These are phyloP conservation scores for Cystobasidiaceae sp. DNA, from an alignment of 1,284 basidiomycete genomes.

Conservation along the genomic window DNA sequence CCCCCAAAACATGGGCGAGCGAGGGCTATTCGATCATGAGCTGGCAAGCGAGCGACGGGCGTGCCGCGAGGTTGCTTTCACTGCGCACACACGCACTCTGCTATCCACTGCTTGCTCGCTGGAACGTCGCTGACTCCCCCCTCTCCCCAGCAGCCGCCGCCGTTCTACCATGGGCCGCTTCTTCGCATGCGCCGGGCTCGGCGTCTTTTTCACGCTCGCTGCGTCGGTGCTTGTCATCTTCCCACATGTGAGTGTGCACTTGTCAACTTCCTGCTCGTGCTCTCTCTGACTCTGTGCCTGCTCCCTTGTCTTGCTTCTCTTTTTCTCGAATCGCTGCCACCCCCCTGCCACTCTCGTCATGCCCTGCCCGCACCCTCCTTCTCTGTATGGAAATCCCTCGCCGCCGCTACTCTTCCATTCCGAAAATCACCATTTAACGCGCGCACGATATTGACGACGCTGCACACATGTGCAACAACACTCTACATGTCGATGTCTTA, in stretches of 20 bases:
- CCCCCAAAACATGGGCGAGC: too few species aligned
- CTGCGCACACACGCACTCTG: not conserved
- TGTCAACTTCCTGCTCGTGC: not conserved
- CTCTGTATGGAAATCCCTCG: not conserved
- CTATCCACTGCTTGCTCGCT: not conserved
- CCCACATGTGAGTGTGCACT: constrained; percentile 14
- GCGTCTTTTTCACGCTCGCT: constrained; percentile 27
- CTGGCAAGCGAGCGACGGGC: too few species aligned
- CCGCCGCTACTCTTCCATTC: too few species aligned
- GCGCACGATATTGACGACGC: too few species aligned
- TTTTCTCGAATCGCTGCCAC: too few species aligned
- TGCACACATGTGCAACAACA: not conserved
- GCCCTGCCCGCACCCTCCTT: not conserved
- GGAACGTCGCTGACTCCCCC: not conserved
- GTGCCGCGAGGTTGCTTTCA: too few species aligned
- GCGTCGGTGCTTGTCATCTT: constrained; percentile 28
- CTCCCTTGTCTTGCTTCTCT: not conserved
- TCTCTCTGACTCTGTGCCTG: not conserved
- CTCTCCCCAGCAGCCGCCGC: not conserved
- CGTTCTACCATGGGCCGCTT: constrained; percentile 22
- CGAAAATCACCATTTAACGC: too few species aligned
- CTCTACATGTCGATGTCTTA: not conserved
- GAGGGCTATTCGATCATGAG: too few species aligned
- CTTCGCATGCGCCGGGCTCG: constrained; percentile 27
- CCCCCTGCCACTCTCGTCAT: too few species aligned